phyloP scores from a whole-genome alignment of 2,329 filamentous ascomycete species.

The Aquanectria penicillioides region DNA sequence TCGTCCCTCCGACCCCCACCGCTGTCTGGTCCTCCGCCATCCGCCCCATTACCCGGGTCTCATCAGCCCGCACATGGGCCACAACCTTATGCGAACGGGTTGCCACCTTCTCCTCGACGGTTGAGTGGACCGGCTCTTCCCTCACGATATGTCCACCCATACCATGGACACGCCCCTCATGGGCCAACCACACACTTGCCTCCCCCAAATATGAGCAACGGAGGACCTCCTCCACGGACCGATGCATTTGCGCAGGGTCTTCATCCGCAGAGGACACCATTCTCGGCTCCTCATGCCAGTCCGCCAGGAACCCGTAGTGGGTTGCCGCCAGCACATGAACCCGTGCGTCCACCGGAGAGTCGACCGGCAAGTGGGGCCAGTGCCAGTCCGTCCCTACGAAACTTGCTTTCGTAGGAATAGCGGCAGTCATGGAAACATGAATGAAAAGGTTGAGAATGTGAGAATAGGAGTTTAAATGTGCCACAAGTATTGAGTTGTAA shows the following conservation, averaged over 20 bases:
- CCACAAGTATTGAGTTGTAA: neutral
- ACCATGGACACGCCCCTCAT: constrained; percentile 43
- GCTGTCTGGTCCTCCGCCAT: constrained; percentile 53
- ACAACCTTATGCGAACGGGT: constrained; percentile 52
- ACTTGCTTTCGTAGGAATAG: constrained; percentile 69
- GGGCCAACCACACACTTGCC: constrained; percentile 37
- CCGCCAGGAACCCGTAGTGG: constrained; percentile 57
- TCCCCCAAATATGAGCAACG: constrained; percentile 47
- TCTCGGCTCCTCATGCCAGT: constrained; percentile 56
- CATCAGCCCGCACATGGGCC: constrained; percentile 50
- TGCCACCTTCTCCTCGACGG: constrained; percentile 61
- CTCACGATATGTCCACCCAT: constrained; percentile 53
- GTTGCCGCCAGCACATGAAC: constrained; percentile 41
- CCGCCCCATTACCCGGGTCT: constrained; percentile 52
- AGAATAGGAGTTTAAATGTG: neutral
- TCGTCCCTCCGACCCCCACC: constrained; percentile 62
- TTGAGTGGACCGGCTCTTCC: constrained; percentile 54
- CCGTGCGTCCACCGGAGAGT: constrained; percentile 49
- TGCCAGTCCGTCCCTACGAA: constrained; percentile 79
- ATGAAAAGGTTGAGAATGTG: neutral
- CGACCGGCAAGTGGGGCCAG: constrained; percentile 73
- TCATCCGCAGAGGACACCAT: constrained; percentile 53
- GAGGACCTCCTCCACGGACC: constrained; percentile 45
- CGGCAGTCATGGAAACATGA: neutral
- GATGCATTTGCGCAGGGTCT: constrained; percentile 54